Percentiles rank a stretch among this genome's conserved stretches.
Evolutionary conservation across 768 basidiomycete genomes (phyloP).

Genomic region (Agaricus sinodeliciosus): DNA sequence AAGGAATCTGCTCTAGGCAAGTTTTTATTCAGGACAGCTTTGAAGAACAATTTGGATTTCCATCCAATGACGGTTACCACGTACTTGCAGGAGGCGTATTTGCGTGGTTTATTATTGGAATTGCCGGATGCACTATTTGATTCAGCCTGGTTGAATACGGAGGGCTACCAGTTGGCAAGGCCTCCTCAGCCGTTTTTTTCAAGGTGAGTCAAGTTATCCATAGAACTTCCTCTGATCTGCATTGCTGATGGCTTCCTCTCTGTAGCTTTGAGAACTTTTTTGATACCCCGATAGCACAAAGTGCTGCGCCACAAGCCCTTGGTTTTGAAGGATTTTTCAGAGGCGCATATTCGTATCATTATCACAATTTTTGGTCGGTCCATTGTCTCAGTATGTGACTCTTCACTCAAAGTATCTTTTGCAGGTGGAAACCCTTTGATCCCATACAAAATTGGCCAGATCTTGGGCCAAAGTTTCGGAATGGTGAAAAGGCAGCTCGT

Average conservation of each 20-base stretch:
- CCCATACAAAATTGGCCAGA: slow-evolving; percentile 93
- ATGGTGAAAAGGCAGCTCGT: slow-evolving; percentile 67
- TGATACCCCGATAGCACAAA: slow-evolving; percentile 63
- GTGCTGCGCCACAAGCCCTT: slow-evolving; percentile 78
- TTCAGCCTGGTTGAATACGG: slow-evolving; percentile 93
- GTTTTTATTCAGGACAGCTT: slow-evolving; percentile 89
- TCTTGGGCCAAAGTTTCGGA: slow-evolving; percentile 71
- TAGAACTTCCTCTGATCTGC: slow-evolving; percentile 1
- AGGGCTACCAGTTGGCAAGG: slow-evolving; percentile 84
- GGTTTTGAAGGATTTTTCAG: slow-evolving; percentile 96
- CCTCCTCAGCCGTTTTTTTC: slow-evolving; percentile 94
- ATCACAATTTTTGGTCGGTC: slow-evolving; percentile 85
- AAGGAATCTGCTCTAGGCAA: slow-evolving; percentile 87
- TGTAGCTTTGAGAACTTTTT: slow-evolving; percentile 85
- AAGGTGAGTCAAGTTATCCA: slow-evolving; percentile 39
- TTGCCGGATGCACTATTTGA: slow-evolving; percentile 96
- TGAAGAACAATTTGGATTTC: slow-evolving; percentile 93
- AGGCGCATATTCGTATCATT: slow-evolving; percentile 94
- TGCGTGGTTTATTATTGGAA: slow-evolving; percentile 79
- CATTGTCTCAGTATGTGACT: not conserved
- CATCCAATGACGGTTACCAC: slow-evolving; percentile 93
- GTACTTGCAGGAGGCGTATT: slow-evolving; percentile 83
- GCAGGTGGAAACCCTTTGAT: slow-evolving; percentile 96
- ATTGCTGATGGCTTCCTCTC: not conserved
- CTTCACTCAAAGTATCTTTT: slow-evolving; percentile 6